These are phyloP conservation scores for Quercus phellos DNA, from an alignment of 331 rosid species.

Conservation along the genomic window DNA sequence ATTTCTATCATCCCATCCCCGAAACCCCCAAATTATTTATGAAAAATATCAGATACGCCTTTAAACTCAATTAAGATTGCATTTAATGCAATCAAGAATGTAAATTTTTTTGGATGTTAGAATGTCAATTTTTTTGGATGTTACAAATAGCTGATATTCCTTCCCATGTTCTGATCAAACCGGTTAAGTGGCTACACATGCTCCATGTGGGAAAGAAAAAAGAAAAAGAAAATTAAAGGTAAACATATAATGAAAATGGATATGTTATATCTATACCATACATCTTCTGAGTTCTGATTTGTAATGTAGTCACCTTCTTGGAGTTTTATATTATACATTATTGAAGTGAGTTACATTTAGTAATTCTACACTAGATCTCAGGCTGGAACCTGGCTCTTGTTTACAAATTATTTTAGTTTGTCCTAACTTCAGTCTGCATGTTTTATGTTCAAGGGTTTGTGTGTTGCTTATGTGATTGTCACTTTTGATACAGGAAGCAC, in stretches of 20 bases:
- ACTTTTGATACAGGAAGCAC: conserved; percentile 40
- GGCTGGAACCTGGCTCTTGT: neutral
- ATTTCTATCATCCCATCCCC: neutral
- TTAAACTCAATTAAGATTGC: neutral
- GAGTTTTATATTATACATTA: too few relatives aligned
- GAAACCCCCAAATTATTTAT: neutral
- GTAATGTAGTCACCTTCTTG: too few relatives aligned
- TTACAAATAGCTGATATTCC: neutral
- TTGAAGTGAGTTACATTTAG: too few relatives aligned
- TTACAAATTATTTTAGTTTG: neutral
- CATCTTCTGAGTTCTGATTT: too few relatives aligned
- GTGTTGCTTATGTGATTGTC: conserved; percentile 9
- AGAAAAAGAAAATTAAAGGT: too few relatives aligned
- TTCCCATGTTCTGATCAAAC: neutral
- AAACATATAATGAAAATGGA: too few relatives aligned
- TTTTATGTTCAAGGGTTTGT: neutral
- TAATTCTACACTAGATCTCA: too few relatives aligned
- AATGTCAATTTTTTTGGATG: neutral
- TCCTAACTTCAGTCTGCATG: neutral
- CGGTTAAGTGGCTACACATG: too few relatives aligned
- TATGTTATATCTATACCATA: too few relatives aligned
- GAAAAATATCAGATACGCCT: neutral
- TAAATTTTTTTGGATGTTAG: neutral
- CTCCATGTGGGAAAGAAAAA: too few relatives aligned
- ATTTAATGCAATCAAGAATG: neutral